A percentile compares a stretch with the other conserved stretches of the same genome.
Evolutionary conservation across 805 yeast genomes (phyloP).

Genomic region (Yarrowia keelungensis): DNA sequence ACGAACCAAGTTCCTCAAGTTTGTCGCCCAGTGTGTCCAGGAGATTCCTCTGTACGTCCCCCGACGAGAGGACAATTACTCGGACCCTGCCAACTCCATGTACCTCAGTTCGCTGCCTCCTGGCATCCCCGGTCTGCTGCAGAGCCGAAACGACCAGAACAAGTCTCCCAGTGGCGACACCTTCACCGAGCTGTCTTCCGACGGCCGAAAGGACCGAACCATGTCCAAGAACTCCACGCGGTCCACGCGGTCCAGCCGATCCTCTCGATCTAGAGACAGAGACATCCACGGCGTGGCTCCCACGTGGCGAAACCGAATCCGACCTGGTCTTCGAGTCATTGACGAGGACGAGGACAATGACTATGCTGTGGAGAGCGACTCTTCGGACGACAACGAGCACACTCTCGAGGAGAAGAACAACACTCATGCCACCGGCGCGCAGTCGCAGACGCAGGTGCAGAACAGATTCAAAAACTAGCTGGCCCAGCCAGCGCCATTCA

Average conservation of each 20-base stretch:
- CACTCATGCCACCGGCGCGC: conserved; percentile 5
- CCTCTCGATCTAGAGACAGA: neutral
- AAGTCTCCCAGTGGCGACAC: conserved; percentile 27
- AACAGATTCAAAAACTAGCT: conserved; percentile 21
- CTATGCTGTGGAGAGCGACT: conserved; percentile 20
- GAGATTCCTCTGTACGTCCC: conserved; percentile 51
- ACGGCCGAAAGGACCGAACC: conserved; percentile 8
- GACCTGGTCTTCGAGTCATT: conserved; percentile 35
- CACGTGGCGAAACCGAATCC: conserved; percentile 32
- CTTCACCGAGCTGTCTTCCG: conserved; percentile 5
- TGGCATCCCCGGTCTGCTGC: conserved; percentile 22
- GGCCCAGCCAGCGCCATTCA: neutral
- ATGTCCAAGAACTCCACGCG: conserved; percentile 10
- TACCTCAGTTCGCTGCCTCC: conserved; percentile 36
- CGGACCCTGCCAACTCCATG: conserved; percentile 50
- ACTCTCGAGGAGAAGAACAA: conserved; percentile 24
- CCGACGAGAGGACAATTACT: conserved; percentile 48
- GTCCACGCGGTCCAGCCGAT: conserved; percentile 7
- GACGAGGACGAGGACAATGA: conserved; percentile 28
- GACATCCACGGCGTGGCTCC: conserved; percentile 5
- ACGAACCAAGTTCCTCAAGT: conserved; percentile 47
- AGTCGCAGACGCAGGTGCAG: neutral
- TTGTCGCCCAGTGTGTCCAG: conserved; percentile 48
- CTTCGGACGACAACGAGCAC: conserved; percentile 10
- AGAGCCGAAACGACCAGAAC: conserved; percentile 15